Conservation (phyloP, 371 early-diverging fungal genomes). For the Lichtheimia hyalospora region DNA sequence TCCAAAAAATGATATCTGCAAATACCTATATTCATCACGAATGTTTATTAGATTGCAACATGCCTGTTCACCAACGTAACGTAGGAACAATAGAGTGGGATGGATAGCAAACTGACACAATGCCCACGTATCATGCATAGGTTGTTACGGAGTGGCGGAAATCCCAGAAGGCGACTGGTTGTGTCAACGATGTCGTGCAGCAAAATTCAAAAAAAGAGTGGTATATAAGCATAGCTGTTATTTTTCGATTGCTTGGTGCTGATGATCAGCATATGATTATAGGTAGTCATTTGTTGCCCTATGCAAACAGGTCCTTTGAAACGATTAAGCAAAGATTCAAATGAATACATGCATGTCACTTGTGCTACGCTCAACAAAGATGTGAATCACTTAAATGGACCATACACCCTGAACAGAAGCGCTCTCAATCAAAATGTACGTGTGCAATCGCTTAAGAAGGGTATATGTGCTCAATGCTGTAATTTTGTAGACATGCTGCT, state of each 20-base stretch:
- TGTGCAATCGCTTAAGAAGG: no score
- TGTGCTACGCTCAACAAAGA: background rate
- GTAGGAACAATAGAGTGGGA: background rate
- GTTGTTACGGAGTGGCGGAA: background rate
- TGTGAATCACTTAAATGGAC: background rate
- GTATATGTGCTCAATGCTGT: background rate
- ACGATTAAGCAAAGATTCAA: background rate
- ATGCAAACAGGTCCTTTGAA: background rate
- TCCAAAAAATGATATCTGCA: background rate
- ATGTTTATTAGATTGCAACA: background rate
- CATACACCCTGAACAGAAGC: background rate
- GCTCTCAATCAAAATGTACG: background rate
- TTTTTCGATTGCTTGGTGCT: background rate
- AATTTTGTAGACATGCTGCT: background rate
- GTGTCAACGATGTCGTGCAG: background rate
- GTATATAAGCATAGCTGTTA: background rate
- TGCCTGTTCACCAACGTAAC: background rate
- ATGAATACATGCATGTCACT: background rate
- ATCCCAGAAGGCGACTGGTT: slow-evolving; percentile 1
- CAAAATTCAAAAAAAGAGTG: background rate
- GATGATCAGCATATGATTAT: background rate
- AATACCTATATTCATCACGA: background rate
- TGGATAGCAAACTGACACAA: background rate
- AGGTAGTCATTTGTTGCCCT: background rate
- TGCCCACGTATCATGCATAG: background rate